Evolutionary conservation across 2,329 filamentous ascomycete species (phyloP).

Genomic region (Cercospora brassicicola): DNA sequence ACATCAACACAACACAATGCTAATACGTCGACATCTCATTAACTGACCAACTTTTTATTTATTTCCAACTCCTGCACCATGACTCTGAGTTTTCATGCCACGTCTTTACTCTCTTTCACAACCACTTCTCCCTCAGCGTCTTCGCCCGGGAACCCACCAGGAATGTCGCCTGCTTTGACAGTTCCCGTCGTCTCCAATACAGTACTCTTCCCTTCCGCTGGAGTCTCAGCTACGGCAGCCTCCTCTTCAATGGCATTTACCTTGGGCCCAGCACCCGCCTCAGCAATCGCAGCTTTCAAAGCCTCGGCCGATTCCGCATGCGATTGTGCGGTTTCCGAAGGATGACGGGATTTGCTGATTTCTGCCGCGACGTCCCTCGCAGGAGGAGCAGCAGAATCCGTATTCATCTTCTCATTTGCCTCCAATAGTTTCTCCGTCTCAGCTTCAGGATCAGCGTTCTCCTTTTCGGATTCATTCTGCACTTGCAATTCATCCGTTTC

Average conservation of each 20-base stretch:
- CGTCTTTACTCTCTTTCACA: constrained; percentile 28
- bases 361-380: constrained; percentile 21
- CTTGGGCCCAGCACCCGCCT: constrained; percentile 27
- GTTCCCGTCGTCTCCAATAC: constrained; percentile 21
- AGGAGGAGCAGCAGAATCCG: constrained; percentile 26
- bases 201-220: constrained; percentile 16
- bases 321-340: constrained; percentile 23
- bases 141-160: constrained; percentile 35
- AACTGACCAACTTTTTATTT: not conserved
- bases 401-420: constrained; percentile 31
- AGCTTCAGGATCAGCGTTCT: constrained; percentile 15
- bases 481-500: constrained; percentile 44
- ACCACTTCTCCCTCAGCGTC: constrained; percentile 36
- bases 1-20: not conserved
- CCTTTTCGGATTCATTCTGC: constrained; percentile 24
- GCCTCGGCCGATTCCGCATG: constrained; percentile 24
- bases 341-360: constrained; percentile 25
- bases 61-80: not conserved
- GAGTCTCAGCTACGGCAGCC: constrained; percentile 7
- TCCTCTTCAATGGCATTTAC: constrained; percentile 17
- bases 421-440: constrained; percentile 31
- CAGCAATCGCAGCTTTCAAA: constrained; percentile 28
- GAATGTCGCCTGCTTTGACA: constrained; percentile 34
- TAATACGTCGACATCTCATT: not conserved
- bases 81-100: not conserved